phyloP scores from a whole-genome alignment of 108 stramenopile genomes.

The Nitzschia sp. region DNA sequence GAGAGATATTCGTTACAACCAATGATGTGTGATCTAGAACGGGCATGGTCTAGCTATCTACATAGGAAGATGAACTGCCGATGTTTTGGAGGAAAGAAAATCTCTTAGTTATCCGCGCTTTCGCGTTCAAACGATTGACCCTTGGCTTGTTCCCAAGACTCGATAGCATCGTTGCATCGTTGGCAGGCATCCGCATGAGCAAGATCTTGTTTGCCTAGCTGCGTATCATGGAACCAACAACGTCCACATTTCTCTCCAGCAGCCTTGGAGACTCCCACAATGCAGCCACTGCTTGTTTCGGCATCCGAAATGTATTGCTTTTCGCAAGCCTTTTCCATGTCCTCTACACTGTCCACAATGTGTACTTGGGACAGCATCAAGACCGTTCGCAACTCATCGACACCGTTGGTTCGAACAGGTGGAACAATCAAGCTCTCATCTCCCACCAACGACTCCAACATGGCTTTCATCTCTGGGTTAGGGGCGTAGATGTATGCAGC shows the following conservation, averaged over 20 bases:
- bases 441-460: slow-evolving; percentile 62
- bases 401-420: slow-evolving; percentile 83
- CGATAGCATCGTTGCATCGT: slow-evolving; percentile 80
- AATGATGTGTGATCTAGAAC: no score
- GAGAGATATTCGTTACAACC: no score
- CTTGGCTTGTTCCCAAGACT: slow-evolving; percentile 69
- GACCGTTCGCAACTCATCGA: slow-evolving; percentile 84
- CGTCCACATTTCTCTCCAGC: slow-evolving; percentile 82
- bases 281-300: slow-evolving; percentile 67
- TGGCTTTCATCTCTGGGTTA: slow-evolving; percentile 51
- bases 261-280: slow-evolving; percentile 80
- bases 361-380: slow-evolving; percentile 87
- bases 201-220: slow-evolving; percentile 60
- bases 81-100: no score
- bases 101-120: background rate
- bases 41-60: no score
- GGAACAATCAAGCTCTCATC: slow-evolving; percentile 73
- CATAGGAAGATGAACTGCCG: no score
- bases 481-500: slow-evolving; percentile 73
- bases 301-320: slow-evolving; percentile 59
- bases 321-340: slow-evolving; percentile 51
- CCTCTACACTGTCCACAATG: slow-evolving; percentile 62
- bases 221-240: slow-evolving; percentile 89
- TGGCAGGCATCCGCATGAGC: slow-evolving; percentile 75
- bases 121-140: slow-evolving; percentile 55